Percentiles rank a stretch among this genome's conserved stretches.
These are phyloP conservation scores for Oropetium thomaeum DNA, from an alignment of 176 grass and related monocot species.

Conservation along the genomic window DNA sequence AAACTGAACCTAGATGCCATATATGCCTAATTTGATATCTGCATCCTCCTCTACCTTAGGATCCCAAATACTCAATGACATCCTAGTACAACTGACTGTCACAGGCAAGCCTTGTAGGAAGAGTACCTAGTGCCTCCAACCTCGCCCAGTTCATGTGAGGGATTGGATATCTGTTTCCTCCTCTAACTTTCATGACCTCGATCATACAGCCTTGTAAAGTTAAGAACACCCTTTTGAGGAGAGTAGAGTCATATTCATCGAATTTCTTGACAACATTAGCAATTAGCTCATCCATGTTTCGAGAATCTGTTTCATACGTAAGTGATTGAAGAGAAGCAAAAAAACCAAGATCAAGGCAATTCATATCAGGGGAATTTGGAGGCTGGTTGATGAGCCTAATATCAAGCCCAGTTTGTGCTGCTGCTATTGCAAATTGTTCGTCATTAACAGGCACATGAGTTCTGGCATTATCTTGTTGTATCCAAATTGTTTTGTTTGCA, in stretches of 20 bases:
- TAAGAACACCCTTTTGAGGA: neutral
- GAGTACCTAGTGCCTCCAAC: neutral
- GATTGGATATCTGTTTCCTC: neutral
- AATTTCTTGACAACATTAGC: neutral
- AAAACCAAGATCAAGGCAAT: neutral
- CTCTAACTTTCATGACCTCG: neutral
- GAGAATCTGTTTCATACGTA: neutral
- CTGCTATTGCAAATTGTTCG: neutral
- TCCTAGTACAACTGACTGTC: neutral
- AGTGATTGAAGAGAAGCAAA: neutral
- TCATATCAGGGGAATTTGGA: neutral
- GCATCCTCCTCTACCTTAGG: too few relatives aligned
- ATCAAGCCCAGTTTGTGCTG: neutral
- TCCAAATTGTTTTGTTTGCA: neutral
- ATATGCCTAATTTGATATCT: too few relatives aligned
- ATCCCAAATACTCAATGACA: neutral
- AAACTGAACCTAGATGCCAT: too few relatives aligned
- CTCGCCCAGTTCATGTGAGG: too few relatives aligned
- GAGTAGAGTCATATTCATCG: neutral
- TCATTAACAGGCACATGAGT: too few relatives aligned
- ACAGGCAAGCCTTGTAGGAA: neutral
- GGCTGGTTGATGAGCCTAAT: neutral
- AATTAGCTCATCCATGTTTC: neutral
- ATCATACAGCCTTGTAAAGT: neutral
- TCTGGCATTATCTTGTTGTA: too few relatives aligned